Percentiles rank a stretch among this genome's conserved stretches.
Evolutionary conservation across 495 filamentous ascomycete genomes (phyloP).

Genomic region (Platismatia glauca): DNA sequence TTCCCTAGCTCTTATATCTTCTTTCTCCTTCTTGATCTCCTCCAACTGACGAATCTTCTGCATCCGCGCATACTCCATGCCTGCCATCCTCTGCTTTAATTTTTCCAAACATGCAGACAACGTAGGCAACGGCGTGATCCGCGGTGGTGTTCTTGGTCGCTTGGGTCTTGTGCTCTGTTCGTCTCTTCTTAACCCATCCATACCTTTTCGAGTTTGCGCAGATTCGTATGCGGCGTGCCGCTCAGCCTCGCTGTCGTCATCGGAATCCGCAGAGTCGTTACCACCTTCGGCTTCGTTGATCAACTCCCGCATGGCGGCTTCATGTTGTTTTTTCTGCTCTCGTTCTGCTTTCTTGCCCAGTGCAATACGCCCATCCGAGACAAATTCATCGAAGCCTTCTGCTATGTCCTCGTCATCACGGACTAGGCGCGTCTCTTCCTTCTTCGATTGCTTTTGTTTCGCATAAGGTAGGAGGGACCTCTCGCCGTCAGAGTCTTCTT

Average conservation of each 20-base stretch:
- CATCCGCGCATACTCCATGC: conserved; percentile 47
- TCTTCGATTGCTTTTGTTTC: conserved; percentile 35
- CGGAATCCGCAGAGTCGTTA: conserved; percentile 44
- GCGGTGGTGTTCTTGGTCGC: conserved; percentile 47
- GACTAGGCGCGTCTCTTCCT: conserved; percentile 59
- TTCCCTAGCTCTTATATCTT: conserved; percentile 63
- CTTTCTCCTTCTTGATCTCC: conserved; percentile 55
- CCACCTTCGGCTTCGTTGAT: conserved; percentile 70
- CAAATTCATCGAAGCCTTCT: conserved; percentile 89
- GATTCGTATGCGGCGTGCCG: conserved; percentile 79
- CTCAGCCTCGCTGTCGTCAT: conserved; percentile 67
- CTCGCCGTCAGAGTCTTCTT: conserved; percentile 39
- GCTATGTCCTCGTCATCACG: conserved; percentile 88
- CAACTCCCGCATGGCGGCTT: conserved; percentile 70
- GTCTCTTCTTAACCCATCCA: conserved; percentile 51
- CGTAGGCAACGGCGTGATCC: conserved; percentile 48
- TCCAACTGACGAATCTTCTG: conserved; percentile 50
- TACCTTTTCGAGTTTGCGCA: conserved; percentile 73
- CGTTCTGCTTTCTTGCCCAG: conserved; percentile 72
- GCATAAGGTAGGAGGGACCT: conserved; percentile 34
- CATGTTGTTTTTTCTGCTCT: conserved; percentile 56
- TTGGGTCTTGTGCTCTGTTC: conserved; percentile 25
- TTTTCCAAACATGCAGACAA: conserved; percentile 42
- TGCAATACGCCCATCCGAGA: conserved; percentile 72
- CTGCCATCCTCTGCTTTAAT: conserved; percentile 42